Base-by-base conservation (phyloP, 2,329 filamentous ascomycete genomes). In the Ceratocystis albifundus region DNA sequence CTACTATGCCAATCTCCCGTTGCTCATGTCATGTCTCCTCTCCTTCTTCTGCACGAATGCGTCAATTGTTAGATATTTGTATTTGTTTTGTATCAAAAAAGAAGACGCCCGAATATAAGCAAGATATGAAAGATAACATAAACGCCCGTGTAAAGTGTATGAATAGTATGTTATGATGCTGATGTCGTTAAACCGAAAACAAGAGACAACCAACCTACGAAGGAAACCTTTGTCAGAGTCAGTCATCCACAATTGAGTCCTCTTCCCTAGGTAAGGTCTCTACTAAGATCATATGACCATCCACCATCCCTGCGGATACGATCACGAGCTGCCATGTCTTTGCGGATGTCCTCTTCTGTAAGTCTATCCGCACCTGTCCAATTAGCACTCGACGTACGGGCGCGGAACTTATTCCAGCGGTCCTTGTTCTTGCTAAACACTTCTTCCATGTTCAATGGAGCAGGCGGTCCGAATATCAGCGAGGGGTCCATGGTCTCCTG, bases 401-500 rank as follows among this genome's bases (percentile, higher is more conserved):
- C 87, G 20, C 95, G 85, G 80, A 96, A 97, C 73, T 90, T 89
- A 79, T 89, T 89, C 75, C 89, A 85, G 70, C 88, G 80, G 66
- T 93, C 90, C 75, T 91, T 91, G 75, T 88, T 92, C 75, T 91
- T 90, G 76, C 83, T 88, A 77, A 99, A 99, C 41, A 96, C 91
- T 74, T 97, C 92, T 72, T 99, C 95, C 87, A 99, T 94, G 72
- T 90, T 90, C 70, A 99, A 80, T 12, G 91, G 89, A 10, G 84
- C 87, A 28, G 96, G 90, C 0, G 90, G 89, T 0, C 94, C 94
- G 73, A 99, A 99, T 65, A 99, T 89, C 46, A 83, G 79, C 72
- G 89, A 84, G 0, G 91, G 90, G 72, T 99, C 91, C 70, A 94
- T 82, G 8, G 85, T 84, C 75, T 99, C 92, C 74, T 99, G 95